A percentile compares a stretch with the other conserved stretches of the same genome.
Conservation (phyloP, 1,139 yeast species). For the Casaregolazyma lundiana region DNA sequence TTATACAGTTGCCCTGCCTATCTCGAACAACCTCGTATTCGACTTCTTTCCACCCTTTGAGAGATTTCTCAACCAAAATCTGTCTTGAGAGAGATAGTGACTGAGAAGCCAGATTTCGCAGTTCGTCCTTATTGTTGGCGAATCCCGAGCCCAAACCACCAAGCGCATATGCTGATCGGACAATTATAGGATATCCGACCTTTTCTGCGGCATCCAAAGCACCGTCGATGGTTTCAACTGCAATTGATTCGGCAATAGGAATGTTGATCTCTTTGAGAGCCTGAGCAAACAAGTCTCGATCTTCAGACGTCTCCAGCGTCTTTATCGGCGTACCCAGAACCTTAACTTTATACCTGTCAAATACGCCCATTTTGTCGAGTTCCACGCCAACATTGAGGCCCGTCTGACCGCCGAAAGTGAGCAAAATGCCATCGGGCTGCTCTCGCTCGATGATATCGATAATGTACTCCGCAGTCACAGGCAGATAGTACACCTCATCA, state of each 20-base stretch:
- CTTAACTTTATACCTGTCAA: conserved; percentile 84
- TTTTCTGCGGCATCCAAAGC: conserved; percentile 81
- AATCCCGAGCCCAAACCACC: conserved; percentile 99
- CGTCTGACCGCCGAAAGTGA: conserved; percentile 98
- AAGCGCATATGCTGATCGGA: conserved; percentile 93
- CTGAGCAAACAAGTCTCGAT: conserved; percentile 91
- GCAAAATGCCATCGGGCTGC: conserved; percentile 89
- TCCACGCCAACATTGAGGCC: conserved; percentile 94
- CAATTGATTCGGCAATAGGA: conserved; percentile 94
- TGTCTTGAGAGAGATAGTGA: conserved; percentile 90
- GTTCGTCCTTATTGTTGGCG: conserved; percentile 76
- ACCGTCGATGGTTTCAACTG: conserved; percentile 89
- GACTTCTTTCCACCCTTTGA: conserved; percentile 99
- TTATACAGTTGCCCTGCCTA: conserved; percentile 92
- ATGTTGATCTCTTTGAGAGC: conserved; percentile 91
- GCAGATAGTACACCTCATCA: conserved; percentile 89
- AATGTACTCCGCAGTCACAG: conserved; percentile 95
- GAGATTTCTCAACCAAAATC: conserved; percentile 90
- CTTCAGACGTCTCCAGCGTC: conserved; percentile 94
- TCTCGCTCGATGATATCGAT: conserved; percentile 92
- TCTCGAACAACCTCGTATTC: conserved; percentile 99
- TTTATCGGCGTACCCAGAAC: conserved; percentile 96
- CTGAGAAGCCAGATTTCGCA: conserved; percentile 81
- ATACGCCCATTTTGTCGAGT: conserved; percentile 87
- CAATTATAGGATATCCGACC: conserved; percentile 94